Base-by-base conservation (phyloP, 345 rosid species). In the Acer saccharum region DNA sequence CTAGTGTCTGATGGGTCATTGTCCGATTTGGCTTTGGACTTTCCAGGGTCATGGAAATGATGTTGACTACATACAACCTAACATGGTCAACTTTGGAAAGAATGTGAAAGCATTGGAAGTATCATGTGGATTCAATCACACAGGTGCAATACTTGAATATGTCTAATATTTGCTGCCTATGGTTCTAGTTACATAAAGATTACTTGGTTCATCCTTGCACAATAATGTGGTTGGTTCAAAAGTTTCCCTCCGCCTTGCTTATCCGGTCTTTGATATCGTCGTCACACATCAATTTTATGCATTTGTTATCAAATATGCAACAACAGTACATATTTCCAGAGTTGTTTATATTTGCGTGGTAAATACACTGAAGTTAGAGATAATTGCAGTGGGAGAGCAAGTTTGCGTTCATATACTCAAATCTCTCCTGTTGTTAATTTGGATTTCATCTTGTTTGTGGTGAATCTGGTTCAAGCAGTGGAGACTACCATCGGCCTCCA, bases 121-220 rank as follows among this genome's bases (percentile, higher is more conserved):
- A 50, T 95, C 99, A 0, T 93, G 98, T 70, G 97, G 99, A 71
- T 95, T 95, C 88, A 95, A 93, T 81, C 99, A 95, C 81, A 88
- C 97, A 0, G 91, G 90, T 21, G 95, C 95, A 68, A 83, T 96
- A 80, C 84, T 96, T 3, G 93, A 91, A 85, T 82, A 75, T 68
- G 54, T 55, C 4, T 86, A 85, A 86, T 64, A 60, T 60, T 60
- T 0, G 12, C 64, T 20, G 8, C 12, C 64, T 60, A 60, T 20
- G 25, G 11, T 46, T 16, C 58, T 16, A 16, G 12, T 54, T 54
- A 54, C n/a, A 52, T 16, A 54, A 3, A 3, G 58, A 54, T 54
- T 16, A 4, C 58, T 54, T 54, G 58, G n/a, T 16, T 54, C 58
- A 3, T 54, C 17, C 0, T n/a, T 54, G n/a, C 8, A 54, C 58